Base-by-base conservation (phyloP, 2,329 filamentous ascomycete genomes). In the Nemania abortiva region DNA sequence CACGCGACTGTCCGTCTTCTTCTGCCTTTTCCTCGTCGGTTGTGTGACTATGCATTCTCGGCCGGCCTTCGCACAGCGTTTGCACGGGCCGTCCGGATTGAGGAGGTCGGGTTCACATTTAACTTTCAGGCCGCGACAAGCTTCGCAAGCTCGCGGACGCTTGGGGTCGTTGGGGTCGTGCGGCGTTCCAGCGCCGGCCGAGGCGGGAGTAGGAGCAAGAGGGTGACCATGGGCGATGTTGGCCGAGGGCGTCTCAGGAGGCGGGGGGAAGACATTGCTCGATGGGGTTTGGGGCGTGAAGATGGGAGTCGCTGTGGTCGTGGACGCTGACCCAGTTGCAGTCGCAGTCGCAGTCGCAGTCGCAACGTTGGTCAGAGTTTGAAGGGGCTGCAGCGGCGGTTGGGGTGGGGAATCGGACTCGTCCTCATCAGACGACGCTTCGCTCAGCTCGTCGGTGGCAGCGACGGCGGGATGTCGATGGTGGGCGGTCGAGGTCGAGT, bases 1-100 rank as follows among this genome's bases (percentile, higher is more conserved):
- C 13, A 98, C 94, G 60, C 94, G 87, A 73, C 90, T 95, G 79
- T 97, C 95, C 63, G 93, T 94, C 85, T 97, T 97, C 84, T 95
- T 97, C 83, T 95, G 93, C 53, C 94, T 87, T 82, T 97, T 97
- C 49, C 93, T 80, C 34, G 85, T 88, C 15, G 87, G 93, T 71
- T 90, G 88, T 0, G 93, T 97, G 70, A 95, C 90, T 49, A 95
- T 83, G 77, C 94, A 97, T 71, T 85, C 85, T 45, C 94, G 85
- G n/a, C 90, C 89, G 2, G 93, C 92, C 81, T 97, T 97, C 59
- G 88, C 87, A 79, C 94, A 97, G 72, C 94, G 88, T 78, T 88
- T 89, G 79, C 91, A 94, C 3, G 90, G 86, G 4, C 89, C 89
- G 27, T 91, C 87, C 3, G 83, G 83, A 57, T 90, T 87, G 20